Percentiles rank a stretch among this genome's conserved stretches.
These are phyloP conservation scores for Podosphaera leucotricha DNA, from an alignment of 2,329 filamentous ascomycete species.

Conservation along the genomic window DNA sequence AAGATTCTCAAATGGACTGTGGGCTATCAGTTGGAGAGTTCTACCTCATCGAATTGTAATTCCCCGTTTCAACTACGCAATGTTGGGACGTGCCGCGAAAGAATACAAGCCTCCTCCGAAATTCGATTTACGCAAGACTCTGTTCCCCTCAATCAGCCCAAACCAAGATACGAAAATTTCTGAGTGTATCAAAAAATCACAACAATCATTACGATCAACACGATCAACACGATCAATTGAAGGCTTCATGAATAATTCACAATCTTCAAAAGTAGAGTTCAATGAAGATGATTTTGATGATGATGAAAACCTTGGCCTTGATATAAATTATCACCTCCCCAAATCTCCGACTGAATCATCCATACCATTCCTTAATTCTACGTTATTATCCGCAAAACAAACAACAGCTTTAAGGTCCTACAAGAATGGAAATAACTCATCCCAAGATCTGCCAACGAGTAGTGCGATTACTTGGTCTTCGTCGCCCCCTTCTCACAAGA, in stretches of 20 bases:
- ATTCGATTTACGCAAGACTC: slow-evolving; percentile 20
- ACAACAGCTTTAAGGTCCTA: slow-evolving; percentile 16
- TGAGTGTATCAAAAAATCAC: slow-evolving; percentile 24
- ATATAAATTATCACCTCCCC: slow-evolving; percentile 26
- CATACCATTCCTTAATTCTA: not conserved
- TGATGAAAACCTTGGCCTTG: slow-evolving; percentile 50
- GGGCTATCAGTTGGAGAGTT: not conserved
- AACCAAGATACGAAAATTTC: slow-evolving; percentile 23
- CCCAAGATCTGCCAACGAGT: slow-evolving; percentile 10
- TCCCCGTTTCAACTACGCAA: slow-evolving; percentile 8
- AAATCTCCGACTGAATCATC: slow-evolving; percentile 5
- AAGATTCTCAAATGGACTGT: not conserved
- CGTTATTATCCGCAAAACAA: slow-evolving; percentile 20
- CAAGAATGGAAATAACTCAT: slow-evolving; percentile 1
- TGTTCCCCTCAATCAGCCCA: slow-evolving; percentile 34
- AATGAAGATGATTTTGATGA: slow-evolving; percentile 72
- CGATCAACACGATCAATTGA: slow-evolving; percentile 16
- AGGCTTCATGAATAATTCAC: slow-evolving; percentile 9
- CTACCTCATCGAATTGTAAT: not conserved
- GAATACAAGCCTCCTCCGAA: slow-evolving; percentile 8
- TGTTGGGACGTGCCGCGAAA: slow-evolving; percentile 15
- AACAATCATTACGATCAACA: slow-evolving; percentile 17
- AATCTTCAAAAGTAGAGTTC: slow-evolving; percentile 18
- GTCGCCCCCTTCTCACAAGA: slow-evolving; percentile 23
- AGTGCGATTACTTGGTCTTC: slow-evolving; percentile 18